Evolutionary conservation across 2,329 filamentous ascomycete genomes (phyloP).

Genomic region (Cyclaneusma minus): DNA sequence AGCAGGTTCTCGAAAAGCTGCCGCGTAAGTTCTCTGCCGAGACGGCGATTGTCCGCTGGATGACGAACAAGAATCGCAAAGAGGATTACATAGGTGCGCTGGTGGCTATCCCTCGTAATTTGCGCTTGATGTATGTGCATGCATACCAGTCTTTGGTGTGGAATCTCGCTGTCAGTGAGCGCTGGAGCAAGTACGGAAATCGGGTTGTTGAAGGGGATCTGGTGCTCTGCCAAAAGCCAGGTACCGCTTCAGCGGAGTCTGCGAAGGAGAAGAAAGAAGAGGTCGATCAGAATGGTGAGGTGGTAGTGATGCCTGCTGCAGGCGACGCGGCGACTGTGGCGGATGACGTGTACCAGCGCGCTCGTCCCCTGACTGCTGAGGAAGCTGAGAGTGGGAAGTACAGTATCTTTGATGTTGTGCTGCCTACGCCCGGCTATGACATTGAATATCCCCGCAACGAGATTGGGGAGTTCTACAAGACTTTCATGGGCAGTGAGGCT

Average conservation of each 20-base stretch:
- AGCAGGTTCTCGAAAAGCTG: conserved; percentile 48
- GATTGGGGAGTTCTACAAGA: conserved; percentile 68
- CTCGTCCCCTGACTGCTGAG: conserved; percentile 57
- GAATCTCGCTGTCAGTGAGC: conserved; percentile 72
- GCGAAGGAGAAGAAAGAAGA: no score
- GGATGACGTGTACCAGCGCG: conserved; percentile 48
- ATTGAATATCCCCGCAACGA: conserved; percentile 74
- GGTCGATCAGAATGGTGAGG: conserved; percentile 22
- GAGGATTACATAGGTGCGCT: conserved; percentile 71
- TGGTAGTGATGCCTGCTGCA: conserved; percentile 34
- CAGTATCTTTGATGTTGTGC: conserved; percentile 73
- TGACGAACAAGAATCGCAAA: conserved; percentile 28
- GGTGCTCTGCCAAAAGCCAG: conserved; percentile 33
- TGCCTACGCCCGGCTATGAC: conserved; percentile 86
- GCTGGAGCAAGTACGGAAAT: conserved; percentile 61
- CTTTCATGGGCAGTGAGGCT: conserved; percentile 68
- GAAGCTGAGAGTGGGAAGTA: conserved; percentile 66
- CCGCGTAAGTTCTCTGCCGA: conserved; percentile 77
- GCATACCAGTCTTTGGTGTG: conserved; percentile 92
- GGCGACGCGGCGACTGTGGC: conserved; percentile 36
- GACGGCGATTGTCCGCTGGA: conserved; percentile 59
- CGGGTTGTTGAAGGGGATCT: conserved; percentile 75
- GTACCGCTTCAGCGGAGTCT: conserved; percentile 3
- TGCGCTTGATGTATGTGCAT: conserved; percentile 90
- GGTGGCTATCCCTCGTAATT: conserved; percentile 60